Evolutionary conservation across 2,329 filamentous ascomycete species (phyloP), one percentile per base, ranked within the genome.

Genomic region (Pseudohalonectria lignicola): DNA sequence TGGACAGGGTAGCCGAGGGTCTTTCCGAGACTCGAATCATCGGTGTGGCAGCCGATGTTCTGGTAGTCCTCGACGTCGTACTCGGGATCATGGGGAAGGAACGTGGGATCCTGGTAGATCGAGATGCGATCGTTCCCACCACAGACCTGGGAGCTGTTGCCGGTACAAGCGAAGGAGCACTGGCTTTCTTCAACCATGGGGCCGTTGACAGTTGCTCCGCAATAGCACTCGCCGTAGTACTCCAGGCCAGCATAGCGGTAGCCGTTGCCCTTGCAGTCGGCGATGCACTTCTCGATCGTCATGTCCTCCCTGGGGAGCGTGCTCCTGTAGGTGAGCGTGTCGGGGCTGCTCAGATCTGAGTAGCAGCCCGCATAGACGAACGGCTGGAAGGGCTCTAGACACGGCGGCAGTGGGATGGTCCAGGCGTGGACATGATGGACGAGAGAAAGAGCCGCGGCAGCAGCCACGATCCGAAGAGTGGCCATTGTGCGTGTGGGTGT

Each of bases 21-120:
- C 35, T 62, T 63, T 30, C 65, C 62, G 37, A 57, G 45, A 44
- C 6, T 20, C 16, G 57, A 59, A 39, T 59, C 49, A 43, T 73
- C 70, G 20, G 59, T 63, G 49, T 71, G 80, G 59, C 79, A 85
- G 39, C 79, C 79, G n/a, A 70, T 52, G 45, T 74, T 68, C 31
- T 62, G 60, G 63, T 77, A 84, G 33, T 66, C 62, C 38, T 62
- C 60, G 32, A 69, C 59, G 18, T 64, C 66, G 19, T 67, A 53
- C 36, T 69, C 57, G 16, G 55, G 59, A 44, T 61, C 66, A 43
- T 57, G 55, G 18, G 60, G 56, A 34, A 60, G 50, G 45, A 67
- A 70, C 21, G 65, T 71, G 4, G 65, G 60, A 36, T 72, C 68
- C 47, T 65, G 55, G 49, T 59, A 71, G 48, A 69, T 42, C 2